Evolutionary conservation across 306 rosid species (phyloP).

Genomic region (Rosa rugosa): DNA sequence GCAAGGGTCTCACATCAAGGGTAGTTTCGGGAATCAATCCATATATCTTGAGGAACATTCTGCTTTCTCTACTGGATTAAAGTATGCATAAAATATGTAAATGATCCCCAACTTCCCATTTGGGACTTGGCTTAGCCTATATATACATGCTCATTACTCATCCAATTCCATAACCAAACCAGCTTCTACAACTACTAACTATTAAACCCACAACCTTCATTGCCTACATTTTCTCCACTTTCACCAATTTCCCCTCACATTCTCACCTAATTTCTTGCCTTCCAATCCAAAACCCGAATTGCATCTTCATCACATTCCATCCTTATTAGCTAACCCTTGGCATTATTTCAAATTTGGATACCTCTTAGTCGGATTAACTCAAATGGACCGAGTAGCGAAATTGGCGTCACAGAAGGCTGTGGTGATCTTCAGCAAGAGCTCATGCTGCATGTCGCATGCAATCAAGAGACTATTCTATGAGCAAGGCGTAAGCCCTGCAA

Average conservation of each 20-base stretch:
- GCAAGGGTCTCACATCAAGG: slow-evolving; percentile 40
- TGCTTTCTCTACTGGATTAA: slow-evolving; percentile 23
- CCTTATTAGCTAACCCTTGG: neutral
- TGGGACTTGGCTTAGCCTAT: slow-evolving; percentile 10
- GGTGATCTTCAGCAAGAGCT: slow-evolving; percentile 97
- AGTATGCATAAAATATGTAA: slow-evolving; percentile 1
- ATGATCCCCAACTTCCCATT: slow-evolving; percentile 5
- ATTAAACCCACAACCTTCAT: slow-evolving; percentile 2
- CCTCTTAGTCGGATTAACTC: neutral
- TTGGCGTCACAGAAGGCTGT: slow-evolving; percentile 83
- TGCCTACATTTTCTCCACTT: neutral
- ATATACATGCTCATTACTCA: slow-evolving; percentile 26
- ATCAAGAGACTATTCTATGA: slow-evolving; percentile 86
- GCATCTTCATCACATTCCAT: slow-evolving; percentile 9
- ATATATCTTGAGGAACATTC: slow-evolving; percentile 39
- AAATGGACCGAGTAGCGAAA: slow-evolving; percentile 74
- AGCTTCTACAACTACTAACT: neutral
- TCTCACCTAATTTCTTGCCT: slow-evolving; percentile 4
- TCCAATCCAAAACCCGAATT: slow-evolving; percentile 2
- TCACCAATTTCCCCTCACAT: neutral
- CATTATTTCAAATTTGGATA: neutral
- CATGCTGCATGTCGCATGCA: slow-evolving; percentile 96
- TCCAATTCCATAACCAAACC: slow-evolving; percentile 31
- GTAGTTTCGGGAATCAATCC: slow-evolving; percentile 34
- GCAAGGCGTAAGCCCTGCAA: slow-evolving; percentile 84